A percentile compares a stretch with the other conserved stretches of the same genome.
Evolutionary conservation across 106 monocot species (phyloP).

Genomic region (Cymbidium sinense): DNA sequence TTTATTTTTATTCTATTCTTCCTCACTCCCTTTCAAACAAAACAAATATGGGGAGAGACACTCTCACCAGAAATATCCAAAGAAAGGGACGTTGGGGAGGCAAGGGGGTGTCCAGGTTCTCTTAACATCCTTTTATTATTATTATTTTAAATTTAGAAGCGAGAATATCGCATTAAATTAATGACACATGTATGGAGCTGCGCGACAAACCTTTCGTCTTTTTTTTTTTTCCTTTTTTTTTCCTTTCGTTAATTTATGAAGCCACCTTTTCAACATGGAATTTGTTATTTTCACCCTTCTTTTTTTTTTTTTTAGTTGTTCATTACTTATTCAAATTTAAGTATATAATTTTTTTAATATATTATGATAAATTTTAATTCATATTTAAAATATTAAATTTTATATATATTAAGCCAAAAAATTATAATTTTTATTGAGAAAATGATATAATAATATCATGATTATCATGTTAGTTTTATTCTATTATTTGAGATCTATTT

Average conservation of each 20-base stretch:
- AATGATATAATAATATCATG: too few species aligned
- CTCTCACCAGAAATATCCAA: background rate
- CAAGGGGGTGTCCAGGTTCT: background rate
- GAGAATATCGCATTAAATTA: background rate
- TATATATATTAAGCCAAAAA: too few species aligned
- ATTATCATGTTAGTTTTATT: too few species aligned
- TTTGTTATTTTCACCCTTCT: background rate
- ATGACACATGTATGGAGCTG: background rate
- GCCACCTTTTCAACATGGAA: constrained; percentile 1
- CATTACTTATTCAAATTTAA: background rate
- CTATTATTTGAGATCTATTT: background rate
- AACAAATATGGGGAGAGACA: too few species aligned
- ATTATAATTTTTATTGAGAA: too few species aligned
- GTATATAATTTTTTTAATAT: background rate
- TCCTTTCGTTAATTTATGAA: background rate
- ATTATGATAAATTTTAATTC: background rate
- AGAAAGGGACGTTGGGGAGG: background rate
- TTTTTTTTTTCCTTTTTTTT: background rate
- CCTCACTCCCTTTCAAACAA: too few species aligned
- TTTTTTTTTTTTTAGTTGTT: background rate
- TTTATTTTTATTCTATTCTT: too few species aligned
- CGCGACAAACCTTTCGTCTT: background rate
- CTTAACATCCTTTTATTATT: background rate
- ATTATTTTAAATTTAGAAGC: background rate
- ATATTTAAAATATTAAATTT: background rate